A percentile compares a stretch with the other conserved stretches of the same genome.
These are phyloP conservation scores for Phoma sp. DNA, from an alignment of 2,329 filamentous ascomycete genomes.

Conservation along the genomic window DNA sequence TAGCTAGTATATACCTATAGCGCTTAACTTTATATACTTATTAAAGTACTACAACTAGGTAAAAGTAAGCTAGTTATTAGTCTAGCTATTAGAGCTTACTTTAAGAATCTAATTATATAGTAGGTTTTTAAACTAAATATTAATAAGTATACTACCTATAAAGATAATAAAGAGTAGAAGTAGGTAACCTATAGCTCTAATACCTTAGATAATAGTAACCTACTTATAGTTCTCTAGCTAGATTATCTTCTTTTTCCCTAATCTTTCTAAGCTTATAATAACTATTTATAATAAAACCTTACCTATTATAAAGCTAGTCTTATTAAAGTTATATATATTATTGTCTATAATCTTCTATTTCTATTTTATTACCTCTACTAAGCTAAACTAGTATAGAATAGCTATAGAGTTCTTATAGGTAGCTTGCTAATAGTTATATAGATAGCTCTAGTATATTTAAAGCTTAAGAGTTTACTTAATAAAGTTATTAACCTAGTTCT, in stretches of 20 bases:
- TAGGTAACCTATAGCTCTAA: neutral
- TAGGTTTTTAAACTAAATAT: conserved; percentile 6
- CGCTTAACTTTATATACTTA: too few species aligned
- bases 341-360: conserved; percentile 17
- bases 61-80: conserved; percentile 2
- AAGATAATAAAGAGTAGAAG: conserved; percentile 7
- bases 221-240: conserved; percentile 2
- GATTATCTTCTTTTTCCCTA: neutral
- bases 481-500: conserved; percentile 19
- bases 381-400: too few species aligned
- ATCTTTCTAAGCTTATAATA: too few species aligned
- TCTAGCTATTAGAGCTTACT: conserved; percentile 6
- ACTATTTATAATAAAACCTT: too few species aligned
- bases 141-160: neutral
- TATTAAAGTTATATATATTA: conserved; percentile 27
- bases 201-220: conserved; percentile 2
- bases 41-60: conserved; percentile 6
- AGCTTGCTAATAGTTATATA: conserved; percentile 18
- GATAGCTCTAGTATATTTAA: conserved; percentile 1
- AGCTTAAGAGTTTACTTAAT: conserved; percentile 14
- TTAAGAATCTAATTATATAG: conserved; percentile 7
- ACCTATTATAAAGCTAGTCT: too few species aligned
- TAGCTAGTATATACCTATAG: conserved; percentile 5
- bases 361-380: neutral
- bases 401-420: conserved; percentile 7